Evolutionary conservation across 129 eudicot species (phyloP).

Genomic region (Centaurea solstitialis): DNA sequence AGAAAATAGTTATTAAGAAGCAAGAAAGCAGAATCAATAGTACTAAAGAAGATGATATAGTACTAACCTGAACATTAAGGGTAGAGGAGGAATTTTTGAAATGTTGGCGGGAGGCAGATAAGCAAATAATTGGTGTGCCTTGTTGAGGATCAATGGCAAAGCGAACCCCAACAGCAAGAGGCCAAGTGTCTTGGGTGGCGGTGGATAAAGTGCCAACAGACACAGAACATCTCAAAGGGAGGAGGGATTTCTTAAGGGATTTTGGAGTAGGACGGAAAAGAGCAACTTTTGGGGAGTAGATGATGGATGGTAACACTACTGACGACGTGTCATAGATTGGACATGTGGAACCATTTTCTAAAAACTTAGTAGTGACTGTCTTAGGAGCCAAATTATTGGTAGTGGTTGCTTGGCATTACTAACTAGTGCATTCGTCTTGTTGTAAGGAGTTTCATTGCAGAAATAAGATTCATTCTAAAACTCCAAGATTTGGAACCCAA

Average conservation of each 20-base stretch:
- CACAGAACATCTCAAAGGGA: slow-evolving; percentile 46
- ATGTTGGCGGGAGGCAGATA: slow-evolving; percentile 33
- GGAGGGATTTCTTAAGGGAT: no score
- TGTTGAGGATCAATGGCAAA: slow-evolving; percentile 74
- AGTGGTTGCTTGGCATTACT: no score
- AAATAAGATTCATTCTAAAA: no score
- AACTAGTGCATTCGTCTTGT: no score
- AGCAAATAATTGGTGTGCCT: slow-evolving; percentile 68
- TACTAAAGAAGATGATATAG: background rate
- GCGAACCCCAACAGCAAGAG: slow-evolving; percentile 73
- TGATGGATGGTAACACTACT: slow-evolving; percentile 18
- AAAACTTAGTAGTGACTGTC: no score
- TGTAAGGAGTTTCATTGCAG: no score
- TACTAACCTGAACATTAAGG: slow-evolving; percentile 95
- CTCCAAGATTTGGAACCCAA: no score
- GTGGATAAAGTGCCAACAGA: slow-evolving; percentile 73
- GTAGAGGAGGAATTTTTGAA: slow-evolving; percentile 33
- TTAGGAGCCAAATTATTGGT: no score
- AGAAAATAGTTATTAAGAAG: slow-evolving; percentile 28
- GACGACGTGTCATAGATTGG: slow-evolving; percentile 30
- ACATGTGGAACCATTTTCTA: slow-evolving; percentile 42
- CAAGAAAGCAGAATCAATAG: background rate
- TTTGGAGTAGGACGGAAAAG: slow-evolving; percentile 7
- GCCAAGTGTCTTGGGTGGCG: slow-evolving; percentile 46
- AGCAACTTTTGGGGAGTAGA: slow-evolving; percentile 27